phyloP scores from a whole-genome alignment of 2,329 filamentous ascomycete species.

The Phyllosticta citriasiana region DNA sequence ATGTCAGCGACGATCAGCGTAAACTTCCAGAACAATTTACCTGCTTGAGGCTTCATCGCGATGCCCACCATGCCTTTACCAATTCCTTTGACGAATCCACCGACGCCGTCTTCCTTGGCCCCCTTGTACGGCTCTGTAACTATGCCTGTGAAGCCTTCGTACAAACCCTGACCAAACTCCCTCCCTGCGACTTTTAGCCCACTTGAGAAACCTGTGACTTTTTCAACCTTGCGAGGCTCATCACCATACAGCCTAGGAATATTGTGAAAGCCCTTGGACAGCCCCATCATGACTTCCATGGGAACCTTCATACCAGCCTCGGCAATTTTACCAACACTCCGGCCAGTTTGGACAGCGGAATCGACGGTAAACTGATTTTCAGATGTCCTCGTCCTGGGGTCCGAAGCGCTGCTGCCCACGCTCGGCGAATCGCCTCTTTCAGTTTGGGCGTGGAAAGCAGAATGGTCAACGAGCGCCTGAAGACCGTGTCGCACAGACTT shows the following conservation, averaged over 20 bases:
- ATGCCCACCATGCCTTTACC: slow-evolving; percentile 77
- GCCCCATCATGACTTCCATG: slow-evolving; percentile 71
- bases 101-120: slow-evolving; percentile 52
- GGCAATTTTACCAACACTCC: slow-evolving; percentile 61
- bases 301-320: slow-evolving; percentile 68
- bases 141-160: slow-evolving; percentile 71
- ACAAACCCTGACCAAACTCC: slow-evolving; percentile 69
- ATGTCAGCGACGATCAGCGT: background rate
- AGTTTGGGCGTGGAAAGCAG: background rate
- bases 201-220: slow-evolving; percentile 66
- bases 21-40: slow-evolving; percentile 16
- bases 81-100: slow-evolving; percentile 67
- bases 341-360: slow-evolving; percentile 54
- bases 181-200: slow-evolving; percentile 70
- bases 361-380: slow-evolving; percentile 36
- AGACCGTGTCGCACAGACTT: background rate
- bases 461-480: background rate
- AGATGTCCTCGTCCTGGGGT: background rate
- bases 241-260: slow-evolving; percentile 79
- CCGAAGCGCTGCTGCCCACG: background rate
- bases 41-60: slow-evolving; percentile 71
- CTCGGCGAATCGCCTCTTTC: background rate
- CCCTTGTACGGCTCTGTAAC: slow-evolving; percentile 68
- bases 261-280: slow-evolving; percentile 83
- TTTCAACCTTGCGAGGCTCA: slow-evolving; percentile 65